A percentile compares a stretch with the other conserved stretches of the same genome.
phyloP scores from a whole-genome alignment of 257 asterid species.

The Solanum etuberosum region DNA sequence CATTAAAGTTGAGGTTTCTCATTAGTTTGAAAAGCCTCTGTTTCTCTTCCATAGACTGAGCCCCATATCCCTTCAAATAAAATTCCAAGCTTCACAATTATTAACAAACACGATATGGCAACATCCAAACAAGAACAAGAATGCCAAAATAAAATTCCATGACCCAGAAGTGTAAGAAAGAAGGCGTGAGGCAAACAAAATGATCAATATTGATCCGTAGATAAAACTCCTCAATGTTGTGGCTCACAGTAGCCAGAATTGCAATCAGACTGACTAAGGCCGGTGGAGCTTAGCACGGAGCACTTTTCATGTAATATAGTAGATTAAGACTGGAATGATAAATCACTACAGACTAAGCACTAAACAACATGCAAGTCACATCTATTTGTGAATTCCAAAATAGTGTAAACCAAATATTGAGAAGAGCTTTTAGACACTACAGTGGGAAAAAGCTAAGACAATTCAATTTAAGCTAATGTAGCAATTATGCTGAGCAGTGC shows the following conservation, averaged over 20 bases:
- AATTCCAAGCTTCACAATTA: background rate
- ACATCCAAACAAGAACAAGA: background rate
- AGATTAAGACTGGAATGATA: background rate
- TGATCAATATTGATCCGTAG: background rate
- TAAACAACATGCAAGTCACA: background rate
- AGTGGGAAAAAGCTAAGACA: background rate
- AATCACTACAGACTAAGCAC: background rate
- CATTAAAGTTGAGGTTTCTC: conserved; percentile 91
- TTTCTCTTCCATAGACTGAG: conserved; percentile 96
- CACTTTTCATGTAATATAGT: background rate
- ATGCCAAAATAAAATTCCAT: background rate
- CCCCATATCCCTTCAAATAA: conserved; percentile 60
- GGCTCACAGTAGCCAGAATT: background rate
- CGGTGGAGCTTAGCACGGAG: background rate
- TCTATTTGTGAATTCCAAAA: background rate
- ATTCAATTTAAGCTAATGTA: background rate
- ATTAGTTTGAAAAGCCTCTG: conserved; percentile 90
- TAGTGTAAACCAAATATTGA: background rate
- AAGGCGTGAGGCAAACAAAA: background rate
- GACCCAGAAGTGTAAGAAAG: background rate
- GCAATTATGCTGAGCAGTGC: background rate
- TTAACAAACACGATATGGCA: background rate
- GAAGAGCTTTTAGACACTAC: background rate
- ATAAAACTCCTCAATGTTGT: background rate
- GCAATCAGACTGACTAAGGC: background rate